Evolutionary conservation across 257 asterid genomes (phyloP), one percentile per base, ranked within the genome.

Genomic region (Plantago ovata): DNA sequence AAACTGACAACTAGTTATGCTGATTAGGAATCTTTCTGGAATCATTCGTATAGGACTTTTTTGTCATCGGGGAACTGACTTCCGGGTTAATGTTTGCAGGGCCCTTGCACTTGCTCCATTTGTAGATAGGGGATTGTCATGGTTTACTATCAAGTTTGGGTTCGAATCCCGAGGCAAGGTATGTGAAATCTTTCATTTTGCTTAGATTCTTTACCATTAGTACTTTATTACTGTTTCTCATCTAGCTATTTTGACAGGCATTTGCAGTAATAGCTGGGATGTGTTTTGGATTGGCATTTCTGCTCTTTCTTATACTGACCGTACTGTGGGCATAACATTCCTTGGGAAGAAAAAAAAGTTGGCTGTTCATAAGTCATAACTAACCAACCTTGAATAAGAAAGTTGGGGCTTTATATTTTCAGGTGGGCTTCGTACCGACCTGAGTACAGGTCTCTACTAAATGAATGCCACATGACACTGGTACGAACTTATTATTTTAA

Each of bases 21-120:
- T 6, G 16, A n/a, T 38, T 47, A 16, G 9, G 13, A 44, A 38
- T 38, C 62, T 42, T 60, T 1, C 11, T 32, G 48, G 19, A 49
- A 38, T 15, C 18, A 9, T 43, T 33, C 16, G 4, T 38, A 42
- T 18, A 32, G 13, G 13, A 38, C 45, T 20, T 12, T 9, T 16
- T 56, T 38, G 7, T 15, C 20, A 38, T 10, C 38, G 13, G 62
- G 50, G 61, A 61, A 56, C 23, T 49, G 39, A 55, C 15, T 10
- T 11, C 14, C 23, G 38, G 18, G 19, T 66, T 63, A 19, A 62
- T 58, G 50, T 32, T 45, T 62, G 62, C 79, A 90, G 98, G 82
- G 96, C 96, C 49, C 69, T 91, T 60, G 98, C 96, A 63, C 94
- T 91, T 50, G 95, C 98, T 42, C 98, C 98, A 6, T 65, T 80